Conservation (phyloP, 768 basidiomycete species). For the Suillus alpinus region DNA sequence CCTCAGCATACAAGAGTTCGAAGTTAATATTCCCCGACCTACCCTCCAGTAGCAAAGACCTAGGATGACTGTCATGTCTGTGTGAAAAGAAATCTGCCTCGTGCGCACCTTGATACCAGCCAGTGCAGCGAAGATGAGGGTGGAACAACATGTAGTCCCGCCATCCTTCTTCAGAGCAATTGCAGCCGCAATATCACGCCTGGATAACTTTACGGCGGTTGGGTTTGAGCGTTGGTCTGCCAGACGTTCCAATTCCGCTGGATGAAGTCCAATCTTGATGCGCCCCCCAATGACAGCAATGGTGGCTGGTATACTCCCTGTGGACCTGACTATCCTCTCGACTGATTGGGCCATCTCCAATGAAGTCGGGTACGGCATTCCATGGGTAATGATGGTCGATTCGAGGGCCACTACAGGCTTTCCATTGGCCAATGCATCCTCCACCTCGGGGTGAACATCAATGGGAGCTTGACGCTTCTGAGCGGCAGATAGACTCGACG, state of each 20-base stretch:
- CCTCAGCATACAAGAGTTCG: conserved; percentile 6
- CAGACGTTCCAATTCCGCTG: conserved; percentile 62
- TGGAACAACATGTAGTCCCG: conserved; percentile 78
- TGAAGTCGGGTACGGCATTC: conserved; percentile 81
- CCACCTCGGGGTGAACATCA: conserved; percentile 81
- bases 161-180: conserved; percentile 68
- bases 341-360: conserved; percentile 67
- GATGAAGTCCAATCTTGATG: conserved; percentile 80
- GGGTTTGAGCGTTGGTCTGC: conserved; percentile 49
- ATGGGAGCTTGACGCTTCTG: conserved; percentile 30
- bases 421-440: conserved; percentile 65
- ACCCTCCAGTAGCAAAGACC: conserved; percentile 95
- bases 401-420: conserved; percentile 87
- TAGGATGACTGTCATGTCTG: conserved; percentile 27
- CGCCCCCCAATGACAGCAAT: conserved; percentile 82
- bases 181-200: conserved; percentile 78
- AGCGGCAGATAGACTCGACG: neutral
- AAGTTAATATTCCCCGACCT: conserved; percentile 21
- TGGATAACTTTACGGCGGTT: conserved; percentile 60
- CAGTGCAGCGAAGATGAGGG: conserved; percentile 69
- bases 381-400: conserved; percentile 90
- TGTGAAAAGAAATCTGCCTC: neutral
- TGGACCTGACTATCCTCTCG: conserved; percentile 69
- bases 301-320: conserved; percentile 85
- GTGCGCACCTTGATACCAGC: conserved; percentile 77